These are phyloP conservation scores for Ormosia emarginata DNA, from an alignment of 306 rosid species.

Conservation along the genomic window DNA sequence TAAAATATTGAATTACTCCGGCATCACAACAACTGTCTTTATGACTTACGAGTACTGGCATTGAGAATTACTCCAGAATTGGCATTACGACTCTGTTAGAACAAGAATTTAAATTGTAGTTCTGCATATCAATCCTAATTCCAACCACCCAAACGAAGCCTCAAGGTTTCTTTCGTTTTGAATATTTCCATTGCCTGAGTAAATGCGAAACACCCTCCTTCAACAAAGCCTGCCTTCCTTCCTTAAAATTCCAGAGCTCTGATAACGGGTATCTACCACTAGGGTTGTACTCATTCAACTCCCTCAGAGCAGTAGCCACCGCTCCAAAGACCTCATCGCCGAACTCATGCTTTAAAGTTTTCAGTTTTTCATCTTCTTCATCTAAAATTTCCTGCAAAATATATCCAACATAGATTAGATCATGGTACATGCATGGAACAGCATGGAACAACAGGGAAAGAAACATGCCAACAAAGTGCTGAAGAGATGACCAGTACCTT, in stretches of 20 bases:
- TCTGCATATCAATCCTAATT: neutral
- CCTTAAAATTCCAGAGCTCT: conserved; percentile 68
- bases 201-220: conserved; percentile 51
- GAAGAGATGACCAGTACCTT: neutral
- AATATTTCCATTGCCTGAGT: conserved; percentile 46
- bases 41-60: neutral
- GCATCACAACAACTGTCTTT: neutral
- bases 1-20: neutral
- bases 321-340: conserved; percentile 54
- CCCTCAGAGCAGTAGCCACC: conserved; percentile 55
- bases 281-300: conserved; percentile 68
- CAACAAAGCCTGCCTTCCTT: conserved; percentile 55
- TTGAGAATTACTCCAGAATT: neutral
- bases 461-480: neutral
- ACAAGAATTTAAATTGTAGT: neutral
- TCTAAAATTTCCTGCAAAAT: conserved; percentile 50
- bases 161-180: conserved; percentile 28
- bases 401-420: neutral
- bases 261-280: conserved; percentile 67
- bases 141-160: neutral
- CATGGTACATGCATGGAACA: neutral
- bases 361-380: conserved; percentile 65
- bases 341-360: conserved; percentile 46
- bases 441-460: neutral
- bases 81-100: neutral